Evolutionary conservation across 164 flowering plant species (phyloP).

Genomic region (Annona squamosa): DNA sequence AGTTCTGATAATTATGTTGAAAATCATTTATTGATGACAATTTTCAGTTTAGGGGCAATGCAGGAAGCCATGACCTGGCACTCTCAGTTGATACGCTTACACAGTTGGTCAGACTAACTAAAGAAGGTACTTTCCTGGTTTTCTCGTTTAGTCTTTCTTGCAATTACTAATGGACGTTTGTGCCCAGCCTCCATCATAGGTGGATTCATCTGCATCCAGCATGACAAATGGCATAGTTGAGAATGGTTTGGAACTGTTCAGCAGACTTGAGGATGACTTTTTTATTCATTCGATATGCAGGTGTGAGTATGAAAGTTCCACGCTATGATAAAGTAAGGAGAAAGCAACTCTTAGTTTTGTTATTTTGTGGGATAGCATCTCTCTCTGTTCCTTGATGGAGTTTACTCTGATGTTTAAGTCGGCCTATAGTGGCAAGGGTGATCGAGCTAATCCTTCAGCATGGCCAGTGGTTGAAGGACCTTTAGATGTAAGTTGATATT

Average conservation of each 20-base stretch:
- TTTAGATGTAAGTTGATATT: constrained; percentile 32
- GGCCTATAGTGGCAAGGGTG: constrained; percentile 79
- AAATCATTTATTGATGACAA: not conserved
- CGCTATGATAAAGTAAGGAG: constrained; percentile 73
- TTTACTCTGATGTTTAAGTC: constrained; percentile 37
- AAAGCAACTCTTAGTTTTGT: not conserved
- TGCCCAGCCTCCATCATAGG: not conserved
- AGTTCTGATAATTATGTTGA: not conserved
- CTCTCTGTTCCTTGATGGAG: constrained; percentile 11
- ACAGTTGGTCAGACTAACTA: constrained; percentile 49
- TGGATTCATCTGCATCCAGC: not conserved
- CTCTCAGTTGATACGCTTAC: constrained; percentile 65
- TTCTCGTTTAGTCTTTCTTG: not conserved
- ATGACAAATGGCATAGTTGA: too few species aligned
- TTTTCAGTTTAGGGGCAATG: constrained; percentile 82
- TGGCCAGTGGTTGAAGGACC: constrained; percentile 98
- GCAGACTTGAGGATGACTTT: not conserved
- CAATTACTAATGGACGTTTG: not conserved
- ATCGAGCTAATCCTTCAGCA: constrained; percentile 70
- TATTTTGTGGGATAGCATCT: not conserved
- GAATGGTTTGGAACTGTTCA: not conserved
- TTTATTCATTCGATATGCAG: constrained; percentile 27
- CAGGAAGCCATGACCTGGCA: constrained; percentile 90
- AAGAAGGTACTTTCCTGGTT: constrained; percentile 45
- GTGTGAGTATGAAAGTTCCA: constrained; percentile 82